Conservation (phyloP, 768 basidiomycete species). For the Lactarius vividus region DNA sequence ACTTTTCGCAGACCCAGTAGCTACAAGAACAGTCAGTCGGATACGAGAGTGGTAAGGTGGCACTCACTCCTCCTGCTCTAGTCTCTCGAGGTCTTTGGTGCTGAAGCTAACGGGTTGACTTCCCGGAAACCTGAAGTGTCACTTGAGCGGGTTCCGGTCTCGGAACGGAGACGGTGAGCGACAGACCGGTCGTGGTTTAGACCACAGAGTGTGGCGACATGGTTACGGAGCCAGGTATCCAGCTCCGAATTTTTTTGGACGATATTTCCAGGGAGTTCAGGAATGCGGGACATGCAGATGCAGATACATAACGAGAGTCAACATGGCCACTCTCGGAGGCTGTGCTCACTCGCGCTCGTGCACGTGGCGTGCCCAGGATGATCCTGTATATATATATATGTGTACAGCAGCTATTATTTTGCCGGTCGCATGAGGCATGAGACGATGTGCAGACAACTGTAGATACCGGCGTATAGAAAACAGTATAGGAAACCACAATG, state of each 20-base stretch:
- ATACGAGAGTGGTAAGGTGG: background rate
- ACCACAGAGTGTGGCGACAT: constrained; percentile 63
- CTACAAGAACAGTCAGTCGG: constrained; percentile 40
- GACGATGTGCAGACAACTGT: constrained; percentile 3
- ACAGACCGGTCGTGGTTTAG: constrained; percentile 62
- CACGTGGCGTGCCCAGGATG: constrained; percentile 12
- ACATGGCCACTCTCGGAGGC: no score
- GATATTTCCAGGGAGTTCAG: constrained; percentile 66
- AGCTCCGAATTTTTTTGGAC: constrained; percentile 56
- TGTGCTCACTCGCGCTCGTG: background rate
- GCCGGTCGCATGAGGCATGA: constrained; percentile 4
- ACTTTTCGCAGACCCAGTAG: constrained; percentile 99
- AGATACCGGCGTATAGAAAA: constrained; percentile 24
- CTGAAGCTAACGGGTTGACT: constrained; percentile 95
- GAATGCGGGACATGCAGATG: constrained; percentile 39
- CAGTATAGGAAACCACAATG: constrained; percentile 23
- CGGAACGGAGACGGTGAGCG: background rate
- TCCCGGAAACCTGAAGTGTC: constrained; percentile 75
- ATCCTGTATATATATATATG: background rate
- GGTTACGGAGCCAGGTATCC: constrained; percentile 60
- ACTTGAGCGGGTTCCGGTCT: background rate
- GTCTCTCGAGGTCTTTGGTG: constrained; percentile 59
- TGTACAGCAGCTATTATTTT: constrained; percentile 13
- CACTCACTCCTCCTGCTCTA: constrained; percentile 81
- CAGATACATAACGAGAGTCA: background rate